A percentile compares a stretch with the other conserved stretches of the same genome.
These are phyloP conservation scores for Trichoderma hamatum DNA, from an alignment of 2,329 filamentous ascomycete species.

Conservation along the genomic window DNA sequence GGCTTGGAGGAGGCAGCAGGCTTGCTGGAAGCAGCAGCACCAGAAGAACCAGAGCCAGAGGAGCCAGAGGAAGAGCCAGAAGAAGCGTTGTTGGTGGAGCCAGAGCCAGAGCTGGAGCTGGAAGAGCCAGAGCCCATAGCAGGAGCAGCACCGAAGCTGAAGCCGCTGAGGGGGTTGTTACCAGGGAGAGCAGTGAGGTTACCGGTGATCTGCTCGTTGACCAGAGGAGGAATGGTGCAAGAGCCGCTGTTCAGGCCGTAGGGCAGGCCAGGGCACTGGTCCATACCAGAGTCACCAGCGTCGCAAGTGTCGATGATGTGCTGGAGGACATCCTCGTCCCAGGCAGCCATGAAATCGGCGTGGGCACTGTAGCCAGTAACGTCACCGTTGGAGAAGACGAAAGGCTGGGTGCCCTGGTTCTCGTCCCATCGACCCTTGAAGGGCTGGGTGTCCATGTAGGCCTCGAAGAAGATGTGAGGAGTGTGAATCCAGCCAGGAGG, in stretches of 20 bases:
- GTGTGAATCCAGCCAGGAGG: slow-evolving; percentile 57
- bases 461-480: slow-evolving; percentile 62
- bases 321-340: slow-evolving; percentile 67
- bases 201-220: slow-evolving; percentile 51
- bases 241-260: slow-evolving; percentile 54
- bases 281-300: slow-evolving; percentile 61
- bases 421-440: slow-evolving; percentile 58
- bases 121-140: neutral
- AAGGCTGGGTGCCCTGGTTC: slow-evolving; percentile 60
- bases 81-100: neutral
- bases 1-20: slow-evolving; percentile 1
- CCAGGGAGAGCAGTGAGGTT: slow-evolving; percentile 56
- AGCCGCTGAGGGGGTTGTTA: slow-evolving; percentile 57
- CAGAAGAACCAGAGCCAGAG: neutral
- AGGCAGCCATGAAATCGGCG: slow-evolving; percentile 73
- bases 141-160: slow-evolving; percentile 44
- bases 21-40: neutral
- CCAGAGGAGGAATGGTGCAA: slow-evolving; percentile 55
- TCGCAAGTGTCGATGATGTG: slow-evolving; percentile 69
- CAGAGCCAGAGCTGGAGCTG: neutral
- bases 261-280: slow-evolving; percentile 62
- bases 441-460: slow-evolving; percentile 61
- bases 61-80: neutral
- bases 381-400: slow-evolving; percentile 71
- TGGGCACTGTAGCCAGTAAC: slow-evolving; percentile 70